phyloP scores from a whole-genome alignment of 352 stramenopile genomes.

The Poterioochromonas sp. region DNA sequence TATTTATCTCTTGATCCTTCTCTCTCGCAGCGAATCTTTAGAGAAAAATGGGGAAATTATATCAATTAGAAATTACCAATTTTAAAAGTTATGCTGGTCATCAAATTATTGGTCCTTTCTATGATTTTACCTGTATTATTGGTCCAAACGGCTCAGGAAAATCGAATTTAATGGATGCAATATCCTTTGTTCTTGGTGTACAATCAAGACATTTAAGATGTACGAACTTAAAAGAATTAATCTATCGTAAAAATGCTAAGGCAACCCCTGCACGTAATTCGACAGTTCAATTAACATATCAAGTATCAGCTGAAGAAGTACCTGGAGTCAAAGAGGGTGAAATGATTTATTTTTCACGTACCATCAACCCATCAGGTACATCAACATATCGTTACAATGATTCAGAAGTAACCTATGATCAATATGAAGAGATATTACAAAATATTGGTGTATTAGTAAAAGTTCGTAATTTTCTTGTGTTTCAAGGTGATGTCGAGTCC shows the following conservation, averaged over 20 bases:
- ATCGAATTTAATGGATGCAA: constrained; percentile 83
- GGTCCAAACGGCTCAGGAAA: constrained; percentile 90
- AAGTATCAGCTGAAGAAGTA: constrained; percentile 58
- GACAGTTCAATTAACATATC: constrained; percentile 87
- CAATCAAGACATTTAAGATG: constrained; percentile 88
- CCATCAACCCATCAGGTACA: constrained; percentile 79
- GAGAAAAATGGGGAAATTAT: constrained; percentile 44
- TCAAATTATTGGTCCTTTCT: constrained; percentile 89
- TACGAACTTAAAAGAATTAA: constrained; percentile 87
- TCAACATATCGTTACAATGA: constrained; percentile 67
- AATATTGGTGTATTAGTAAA: constrained; percentile 95
- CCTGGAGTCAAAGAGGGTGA: constrained; percentile 39
- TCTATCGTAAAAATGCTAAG: constrained; percentile 70
- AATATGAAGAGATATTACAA: constrained; percentile 83
- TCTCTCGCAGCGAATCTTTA: too few species aligned
- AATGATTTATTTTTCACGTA: constrained; percentile 79
- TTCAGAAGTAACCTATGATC: constrained; percentile 66
- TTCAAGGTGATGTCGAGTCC: constrained; percentile 94
- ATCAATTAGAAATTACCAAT: constrained; percentile 89
- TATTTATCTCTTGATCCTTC: too few species aligned
- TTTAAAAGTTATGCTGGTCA: constrained; percentile 96
- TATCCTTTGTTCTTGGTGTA: constrained; percentile 94
- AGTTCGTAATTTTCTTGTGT: constrained; percentile 98
- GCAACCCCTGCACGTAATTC: constrained; percentile 51
- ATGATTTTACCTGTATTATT: constrained; percentile 93